Evolutionary conservation across 2,329 filamentous ascomycete genomes (phyloP), one percentile per base, ranked within the genome.

Genomic region (Didymellaceae sp.): DNA sequence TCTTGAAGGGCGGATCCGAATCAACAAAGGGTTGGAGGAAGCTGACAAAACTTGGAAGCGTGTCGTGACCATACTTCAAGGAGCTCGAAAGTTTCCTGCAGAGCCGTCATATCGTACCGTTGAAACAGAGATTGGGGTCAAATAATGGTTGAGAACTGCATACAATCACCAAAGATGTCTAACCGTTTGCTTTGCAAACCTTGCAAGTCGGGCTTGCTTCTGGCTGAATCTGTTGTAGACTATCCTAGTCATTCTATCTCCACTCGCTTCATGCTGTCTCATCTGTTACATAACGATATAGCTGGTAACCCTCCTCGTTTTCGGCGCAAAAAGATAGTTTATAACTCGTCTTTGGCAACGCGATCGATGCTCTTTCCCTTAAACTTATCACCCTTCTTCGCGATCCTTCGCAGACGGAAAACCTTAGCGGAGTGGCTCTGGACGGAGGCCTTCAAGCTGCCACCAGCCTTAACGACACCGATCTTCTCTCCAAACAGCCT

Each of bases 401-500:
- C 47, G 4, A 64, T 39, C 33, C 62, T 44, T n/a, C 62, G 37
- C 26, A 65, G 13, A 5, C 62, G 41, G 10, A 61, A 61, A 2
- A 63, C 59, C 22, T 52, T 50, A 7, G 62, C 62, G 46, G 60
- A 55, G 25, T 65, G 60, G 8, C 54, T 65, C 48, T 59, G 56
- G 10, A 65, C 62, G 3, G 45, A 21, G 2, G 55, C 57, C 17
- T 56, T 58, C 34, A 65, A 32, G 6, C 43, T 32, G 7, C 62
- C 59, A 8, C 60, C 58, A 28, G 60, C 62, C 37, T 59, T 26
- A 10, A 61, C 62, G 7, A 61, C 48, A 10, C 62, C 62, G 33
- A 65, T 45, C 49, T 58, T 65, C 48, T 63, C 55, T 16, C 62
- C 62, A 43, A 65, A 65, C 6, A 65, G 44, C 10, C 62, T 45